Percentiles rank a stretch among this genome's conserved stretches.
These are phyloP conservation scores for Thecaphora frezii DNA, from an alignment of 1,284 basidiomycete genomes.

Conservation along the genomic window DNA sequence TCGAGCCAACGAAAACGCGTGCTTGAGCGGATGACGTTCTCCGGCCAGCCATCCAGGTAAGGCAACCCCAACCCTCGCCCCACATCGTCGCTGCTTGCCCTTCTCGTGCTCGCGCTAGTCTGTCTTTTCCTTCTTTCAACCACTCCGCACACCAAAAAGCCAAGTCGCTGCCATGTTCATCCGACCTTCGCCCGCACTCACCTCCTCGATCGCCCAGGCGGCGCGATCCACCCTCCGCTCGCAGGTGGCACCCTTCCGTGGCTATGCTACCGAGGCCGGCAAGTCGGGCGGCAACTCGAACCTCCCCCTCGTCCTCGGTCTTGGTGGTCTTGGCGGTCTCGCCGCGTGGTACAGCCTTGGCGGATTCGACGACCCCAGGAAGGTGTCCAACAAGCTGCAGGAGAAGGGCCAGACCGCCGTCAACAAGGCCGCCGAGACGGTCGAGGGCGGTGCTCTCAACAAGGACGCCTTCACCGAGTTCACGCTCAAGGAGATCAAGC, in stretches of 20 bases:
- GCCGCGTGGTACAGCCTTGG: constrained; percentile 52
- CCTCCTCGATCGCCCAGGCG: constrained; percentile 32
- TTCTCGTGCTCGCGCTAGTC: too few relatives aligned
- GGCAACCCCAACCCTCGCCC: too few relatives aligned
- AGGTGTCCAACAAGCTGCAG: constrained; percentile 36
- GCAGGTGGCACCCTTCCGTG: constrained; percentile 15
- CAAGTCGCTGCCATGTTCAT: constrained; percentile 20
- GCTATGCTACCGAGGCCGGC: constrained; percentile 35
- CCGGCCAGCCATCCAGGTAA: too few relatives aligned
- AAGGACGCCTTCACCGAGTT: constrained; percentile 74
- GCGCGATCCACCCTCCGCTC: constrained; percentile 34
- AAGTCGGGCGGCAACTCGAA: constrained; percentile 40
- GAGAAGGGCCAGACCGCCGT: constrained; percentile 29
- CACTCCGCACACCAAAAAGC: background rate
- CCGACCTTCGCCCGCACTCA: constrained; percentile 19
- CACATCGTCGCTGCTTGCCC: too few relatives aligned
- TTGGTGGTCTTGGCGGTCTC: constrained; percentile 54
- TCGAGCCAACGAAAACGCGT: too few relatives aligned
- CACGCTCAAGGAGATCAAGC: constrained; percentile 77
- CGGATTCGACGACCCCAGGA: constrained; percentile 45
- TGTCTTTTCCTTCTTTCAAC: background rate
- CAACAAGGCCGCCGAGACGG: constrained; percentile 20
- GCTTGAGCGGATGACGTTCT: too few relatives aligned
- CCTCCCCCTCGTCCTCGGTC: constrained; percentile 44
- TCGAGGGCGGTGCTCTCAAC: constrained; percentile 36